Base-by-base conservation (phyloP, 129 eudicot genomes). In the Dittrichia graveolens region DNA sequence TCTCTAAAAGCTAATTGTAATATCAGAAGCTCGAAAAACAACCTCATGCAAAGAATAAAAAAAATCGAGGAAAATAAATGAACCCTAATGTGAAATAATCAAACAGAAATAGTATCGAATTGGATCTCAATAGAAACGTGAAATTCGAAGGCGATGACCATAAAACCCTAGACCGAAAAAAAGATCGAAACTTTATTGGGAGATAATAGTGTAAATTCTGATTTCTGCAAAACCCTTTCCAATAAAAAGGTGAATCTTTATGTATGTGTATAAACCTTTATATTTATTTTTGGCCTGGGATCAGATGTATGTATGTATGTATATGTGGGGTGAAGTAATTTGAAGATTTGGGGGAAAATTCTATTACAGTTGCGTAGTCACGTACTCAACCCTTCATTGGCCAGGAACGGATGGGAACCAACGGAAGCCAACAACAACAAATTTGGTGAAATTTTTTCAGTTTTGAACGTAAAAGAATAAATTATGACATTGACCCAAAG, bases 331-430 rank as follows among this genome's bases (percentile, higher is more conserved):
- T 72, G 55, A 68, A 67, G 75, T 74, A 58, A 78, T 44, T 78
- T 60, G 78, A 71, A 16, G 82, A 76, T 72, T 66, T 79, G 67
- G 69, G 57, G 63, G 9, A 10, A 14, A 55, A 6, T 53, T 65
- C 7, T 34, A 14, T 71, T 73, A 41, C 73, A 57, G 69, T 53
- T 48, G 76, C 82, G 67, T 66, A 67, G 54, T 61, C 65, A 47
- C 70, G 78, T 52, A 71, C 78, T 73, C 82, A 76, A 71, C 76
- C 42, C 69, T 68, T 54, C 45, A 74, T 71, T 68, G 79, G 79
- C 5, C 61, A 39, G 73, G 8, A 73, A 73, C 61, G 67, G 74
- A 54, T 59, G 60, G 38, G 18, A 72, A 64, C 43, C 61, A 55
- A 69, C 70, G 61, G 46, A 38, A 49, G 43, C 18, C 35, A 47